Percentiles rank a stretch among this genome's conserved stretches.
Evolutionary conservation across 257 asterid genomes (phyloP).

Genomic region (Solanum peruvianum): DNA sequence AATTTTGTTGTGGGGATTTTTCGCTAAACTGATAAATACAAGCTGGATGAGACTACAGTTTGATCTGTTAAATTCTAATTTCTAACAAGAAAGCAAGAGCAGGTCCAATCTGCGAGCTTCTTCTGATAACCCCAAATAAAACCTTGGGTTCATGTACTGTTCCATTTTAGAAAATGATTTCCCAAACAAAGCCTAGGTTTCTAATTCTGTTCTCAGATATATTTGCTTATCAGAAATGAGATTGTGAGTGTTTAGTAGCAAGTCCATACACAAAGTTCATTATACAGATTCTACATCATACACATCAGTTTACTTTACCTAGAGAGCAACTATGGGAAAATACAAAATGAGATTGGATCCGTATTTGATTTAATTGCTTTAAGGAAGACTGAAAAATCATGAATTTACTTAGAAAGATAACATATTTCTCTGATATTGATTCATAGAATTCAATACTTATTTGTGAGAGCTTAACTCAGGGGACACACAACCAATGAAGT

Average conservation of each 20-base stretch:
- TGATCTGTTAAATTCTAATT: not conserved
- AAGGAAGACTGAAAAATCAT: not conserved
- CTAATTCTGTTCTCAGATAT: not conserved
- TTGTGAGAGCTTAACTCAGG: slow-evolving; percentile 16
- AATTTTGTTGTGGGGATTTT: not conserved
- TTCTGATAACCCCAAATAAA: not conserved
- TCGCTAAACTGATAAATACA: not conserved
- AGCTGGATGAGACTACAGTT: not conserved
- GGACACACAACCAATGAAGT: slow-evolving; percentile 65
- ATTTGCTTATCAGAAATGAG: not conserved
- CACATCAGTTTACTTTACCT: not conserved
- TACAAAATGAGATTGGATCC: not conserved
- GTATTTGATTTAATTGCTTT: not conserved
- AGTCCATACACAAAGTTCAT: not conserved
- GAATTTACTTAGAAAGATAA: not conserved
- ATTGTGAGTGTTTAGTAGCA: not conserved
- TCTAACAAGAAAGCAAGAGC: not conserved
- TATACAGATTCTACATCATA: not conserved
- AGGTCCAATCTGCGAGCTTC: not conserved
- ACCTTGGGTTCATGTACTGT: not conserved
- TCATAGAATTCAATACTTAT: not conserved
- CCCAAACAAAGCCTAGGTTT: not conserved
- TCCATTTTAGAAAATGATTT: not conserved
- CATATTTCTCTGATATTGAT: not conserved
- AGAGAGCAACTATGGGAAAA: not conserved